Conservation (phyloP, 495 filamentous ascomycete genomes). For the Lepidopterella palustris region DNA sequence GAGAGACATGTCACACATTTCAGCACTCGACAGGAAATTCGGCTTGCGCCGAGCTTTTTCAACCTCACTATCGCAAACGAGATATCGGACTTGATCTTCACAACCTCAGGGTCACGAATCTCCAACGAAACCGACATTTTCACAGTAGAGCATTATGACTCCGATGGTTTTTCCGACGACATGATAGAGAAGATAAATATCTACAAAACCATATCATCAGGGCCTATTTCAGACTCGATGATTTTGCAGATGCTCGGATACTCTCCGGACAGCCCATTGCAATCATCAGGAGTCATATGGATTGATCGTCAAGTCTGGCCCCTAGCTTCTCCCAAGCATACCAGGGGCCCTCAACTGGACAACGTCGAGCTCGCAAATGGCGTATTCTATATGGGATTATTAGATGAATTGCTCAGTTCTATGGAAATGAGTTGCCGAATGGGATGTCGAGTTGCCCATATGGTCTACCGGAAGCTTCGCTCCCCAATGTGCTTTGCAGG, state of each 20-base stretch:
- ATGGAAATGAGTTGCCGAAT: slow-evolving; percentile 14
- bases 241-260: slow-evolving; percentile 5
- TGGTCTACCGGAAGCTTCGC: not conserved
- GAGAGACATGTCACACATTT: slow-evolving; percentile 11
- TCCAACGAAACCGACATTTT: slow-evolving; percentile 4
- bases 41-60: slow-evolving; percentile 3
- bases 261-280: not conserved
- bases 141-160: slow-evolving; percentile 1
- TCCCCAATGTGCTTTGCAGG: not conserved
- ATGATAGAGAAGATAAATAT: not conserved
- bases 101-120: not conserved
- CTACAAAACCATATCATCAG: slow-evolving; percentile 9
- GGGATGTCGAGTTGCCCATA: not conserved
- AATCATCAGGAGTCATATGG: slow-evolving; percentile 5
- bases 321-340: not conserved
- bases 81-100: slow-evolving; percentile 6
- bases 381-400: slow-evolving; percentile 5
- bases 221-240: slow-evolving; percentile 2
- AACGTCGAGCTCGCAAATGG: slow-evolving; percentile 4
- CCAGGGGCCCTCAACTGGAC: slow-evolving; percentile 7
- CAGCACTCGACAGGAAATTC: not conserved
- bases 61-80: not conserved
- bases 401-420: slow-evolving; percentile 6
- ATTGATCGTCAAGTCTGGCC: slow-evolving; percentile 6
- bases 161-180: not conserved